Evolutionary conservation across 495 filamentous ascomycete genomes (phyloP), one percentile per base, ranked within the genome.

Genomic region (Monascus purpureus): DNA sequence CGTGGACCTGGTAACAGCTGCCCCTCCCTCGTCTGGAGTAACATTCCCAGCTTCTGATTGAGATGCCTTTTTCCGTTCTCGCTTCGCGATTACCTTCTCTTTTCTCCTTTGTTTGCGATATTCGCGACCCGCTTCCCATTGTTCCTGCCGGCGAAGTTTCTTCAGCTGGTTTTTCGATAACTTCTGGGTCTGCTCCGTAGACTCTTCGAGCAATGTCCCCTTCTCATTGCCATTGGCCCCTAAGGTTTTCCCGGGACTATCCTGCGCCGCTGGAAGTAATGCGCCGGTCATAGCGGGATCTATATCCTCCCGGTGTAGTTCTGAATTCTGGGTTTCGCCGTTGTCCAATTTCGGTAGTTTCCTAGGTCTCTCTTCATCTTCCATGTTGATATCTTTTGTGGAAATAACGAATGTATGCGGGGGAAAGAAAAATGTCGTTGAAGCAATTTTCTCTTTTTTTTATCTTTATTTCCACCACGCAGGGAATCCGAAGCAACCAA

Each of bases 161-260:
- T 88, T 93, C 28, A 73, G 52, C 39, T 83, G 76, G 40, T 73
- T 87, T 42, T 94, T 97, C 8, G 90, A 93, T 20, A 82, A 41
- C 18, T 43, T 42, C 1, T 55, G 54, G 12, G 46, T 22, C 43
- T 12, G 31, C 30, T 4, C 42, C 48, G 4, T 31, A 17, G 5
- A 19, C 37, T 18, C 44, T 36, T 27, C 38, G 25, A 5, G 33
- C 25, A 11, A 25, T 33, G 19, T 35, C 27, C 17, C 42, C 48
- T 29, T 38, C 28, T 18, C 39, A 26, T 39, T 26, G 14, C 35
- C 23, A 23, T 25, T 14, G 14, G 6, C 17, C 9, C 32, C 39
- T 13, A 25, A 26, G 11, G 14, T 26, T 8, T 31, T 17, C n/a
- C 13, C 17, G 12, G 6, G 6, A 23, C 15, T 13, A 15, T 33